Evolutionary conservation across 1,284 basidiomycete species (phyloP), one percentile per base, ranked within the genome.

Genomic region (Takashimella tepidaria): DNA sequence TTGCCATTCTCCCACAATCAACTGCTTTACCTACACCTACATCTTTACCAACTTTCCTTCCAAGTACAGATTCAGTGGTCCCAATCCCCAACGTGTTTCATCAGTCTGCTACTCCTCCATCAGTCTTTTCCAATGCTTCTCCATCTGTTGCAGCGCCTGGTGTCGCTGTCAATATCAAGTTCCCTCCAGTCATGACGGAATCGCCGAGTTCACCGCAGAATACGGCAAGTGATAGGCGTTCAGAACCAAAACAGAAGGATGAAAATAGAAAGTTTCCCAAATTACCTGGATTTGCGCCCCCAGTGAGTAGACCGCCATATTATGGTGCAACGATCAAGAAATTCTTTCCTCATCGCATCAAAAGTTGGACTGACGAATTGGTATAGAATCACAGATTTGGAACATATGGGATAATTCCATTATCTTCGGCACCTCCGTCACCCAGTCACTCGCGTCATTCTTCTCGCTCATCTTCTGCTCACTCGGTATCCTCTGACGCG

Each of bases 201-300:
- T 8, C 45, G 19, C 45, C 45, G 22, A 19, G 19, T 6, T 69
- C 68, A 16, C 67, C 69, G 8, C 62, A 66, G 55, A 63, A 68
- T 54, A 65, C 61, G 45, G 61, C 68, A 47, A 64, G 59, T 50
- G 68, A 64, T 3, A 46, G 55, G 40, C 45, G 48, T n/a, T 40
- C 40, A 10, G 27, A 27, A 10, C 45, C 31, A 4, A 24, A 49
- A 3, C 26, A 51, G 8, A 24, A 23, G 23, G 23, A 23, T n/a
- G 46, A 46, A 21, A 51, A 57, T 22, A 67, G 71, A 47, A 67
- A 72, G 21, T 92, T 91, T 64, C 89, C 90, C 8, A 85, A 88
- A 27, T 79, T 92, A 16, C 90, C 91, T 25, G 90, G 90, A 1
- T 92, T 92, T 72, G 87, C 89, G 20, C 87, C 90, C 23, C 90